These are phyloP conservation scores for Chaetomidium leptoderma DNA, from an alignment of 495 filamentous ascomycete genomes.

Conservation along the genomic window DNA sequence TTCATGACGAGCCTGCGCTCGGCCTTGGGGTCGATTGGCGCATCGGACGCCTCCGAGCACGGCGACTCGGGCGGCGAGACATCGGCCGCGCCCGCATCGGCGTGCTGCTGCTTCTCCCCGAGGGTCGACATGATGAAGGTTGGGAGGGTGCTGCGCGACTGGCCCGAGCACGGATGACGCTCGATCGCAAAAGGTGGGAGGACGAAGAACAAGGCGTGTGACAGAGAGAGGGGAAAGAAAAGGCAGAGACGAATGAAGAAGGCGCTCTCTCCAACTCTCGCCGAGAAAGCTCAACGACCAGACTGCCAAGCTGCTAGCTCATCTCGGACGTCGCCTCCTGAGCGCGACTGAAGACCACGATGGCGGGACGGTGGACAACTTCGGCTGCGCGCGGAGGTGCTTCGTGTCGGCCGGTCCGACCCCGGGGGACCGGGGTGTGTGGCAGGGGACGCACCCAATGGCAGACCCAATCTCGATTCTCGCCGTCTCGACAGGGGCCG, in stretches of 20 bases:
- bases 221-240: neutral
- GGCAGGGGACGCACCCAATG: neutral
- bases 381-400: neutral
- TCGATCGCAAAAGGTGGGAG: too few relatives aligned
- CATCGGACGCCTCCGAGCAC: conserved; percentile 1
- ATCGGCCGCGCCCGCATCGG: neutral
- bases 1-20: conserved; percentile 34
- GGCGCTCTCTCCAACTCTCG: neutral
- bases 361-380: neutral
- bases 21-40: conserved; percentile 20
- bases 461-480: too few relatives aligned
- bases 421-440: neutral
- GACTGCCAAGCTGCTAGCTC: neutral
- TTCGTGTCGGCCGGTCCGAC: neutral
- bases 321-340: neutral
- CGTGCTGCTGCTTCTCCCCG: neutral
- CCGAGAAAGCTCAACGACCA: neutral
- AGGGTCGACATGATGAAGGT: neutral
- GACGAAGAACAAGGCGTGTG: too few relatives aligned
- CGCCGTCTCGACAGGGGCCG: neutral
- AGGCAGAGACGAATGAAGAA: neutral
- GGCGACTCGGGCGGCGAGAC: neutral
- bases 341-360: neutral
- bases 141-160: too few relatives aligned
- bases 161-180: too few relatives aligned